Evolutionary conservation across 2,329 filamentous ascomycete genomes (phyloP).

Genomic region (Ciborinia camelliae): DNA sequence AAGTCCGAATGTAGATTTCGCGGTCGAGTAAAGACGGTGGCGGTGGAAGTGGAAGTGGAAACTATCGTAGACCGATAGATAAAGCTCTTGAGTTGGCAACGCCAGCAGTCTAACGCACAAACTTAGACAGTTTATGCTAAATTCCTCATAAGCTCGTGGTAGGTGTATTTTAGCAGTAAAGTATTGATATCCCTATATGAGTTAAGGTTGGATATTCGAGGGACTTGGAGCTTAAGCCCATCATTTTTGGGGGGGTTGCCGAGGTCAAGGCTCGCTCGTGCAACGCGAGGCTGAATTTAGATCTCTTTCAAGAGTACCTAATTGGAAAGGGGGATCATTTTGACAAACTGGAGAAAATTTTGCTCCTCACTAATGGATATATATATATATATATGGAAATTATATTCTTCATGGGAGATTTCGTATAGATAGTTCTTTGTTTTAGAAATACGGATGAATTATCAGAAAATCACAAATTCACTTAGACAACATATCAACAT

Average conservation of each 20-base stretch:
- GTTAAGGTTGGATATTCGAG: neutral
- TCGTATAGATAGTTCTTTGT: too few species aligned
- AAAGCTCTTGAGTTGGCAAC: neutral
- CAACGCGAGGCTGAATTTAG: neutral
- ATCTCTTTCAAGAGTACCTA: neutral
- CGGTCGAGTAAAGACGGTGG: neutral
- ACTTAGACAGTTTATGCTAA: neutral
- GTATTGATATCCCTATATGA: neutral
- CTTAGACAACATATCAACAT: neutral
- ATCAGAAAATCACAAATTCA: neutral
- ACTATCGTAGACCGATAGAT: neutral
- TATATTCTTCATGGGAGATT: too few species aligned
- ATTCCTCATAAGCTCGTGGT: neutral
- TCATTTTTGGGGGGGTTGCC: conserved; percentile 6
- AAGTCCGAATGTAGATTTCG: neutral
- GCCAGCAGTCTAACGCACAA: neutral
- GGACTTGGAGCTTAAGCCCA: neutral
- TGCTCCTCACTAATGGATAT: too few species aligned
- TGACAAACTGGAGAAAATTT: too few species aligned
- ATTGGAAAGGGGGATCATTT: too few species aligned
- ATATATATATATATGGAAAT: too few species aligned
- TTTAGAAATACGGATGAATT: neutral
- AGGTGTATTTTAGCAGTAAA: neutral
- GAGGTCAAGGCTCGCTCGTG: conserved; percentile 3
- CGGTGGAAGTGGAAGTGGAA: neutral